phyloP scores from a whole-genome alignment of 169 alveolate species.

The Plasmodium relictum region DNA sequence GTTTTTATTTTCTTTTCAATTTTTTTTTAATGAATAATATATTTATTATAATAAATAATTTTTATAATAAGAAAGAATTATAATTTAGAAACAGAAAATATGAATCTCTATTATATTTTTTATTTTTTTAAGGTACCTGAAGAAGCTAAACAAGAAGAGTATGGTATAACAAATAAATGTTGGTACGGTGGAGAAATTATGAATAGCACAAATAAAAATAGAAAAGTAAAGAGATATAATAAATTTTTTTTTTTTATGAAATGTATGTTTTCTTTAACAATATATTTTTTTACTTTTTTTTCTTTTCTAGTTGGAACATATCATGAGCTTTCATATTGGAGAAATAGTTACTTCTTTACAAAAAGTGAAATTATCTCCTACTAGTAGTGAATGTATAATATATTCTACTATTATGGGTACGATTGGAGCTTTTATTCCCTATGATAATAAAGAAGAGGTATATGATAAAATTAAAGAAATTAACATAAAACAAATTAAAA shows the following conservation, averaged over 20 bases:
- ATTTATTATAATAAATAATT: no score
- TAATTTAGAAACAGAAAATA: no score
- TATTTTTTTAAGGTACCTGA: slow-evolving; percentile 58
- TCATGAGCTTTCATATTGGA: slow-evolving; percentile 95
- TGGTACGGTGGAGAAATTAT: slow-evolving; percentile 79
- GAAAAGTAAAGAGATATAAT: slow-evolving; percentile 40
- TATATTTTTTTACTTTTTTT: not conserved
- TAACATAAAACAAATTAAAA: not conserved
- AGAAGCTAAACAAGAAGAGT: slow-evolving; percentile 78
- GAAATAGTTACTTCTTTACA: slow-evolving; percentile 96
- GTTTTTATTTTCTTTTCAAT: no score
- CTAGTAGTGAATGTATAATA: slow-evolving; percentile 93
- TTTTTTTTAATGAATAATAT: no score
- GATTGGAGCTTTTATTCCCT: slow-evolving; percentile 96
- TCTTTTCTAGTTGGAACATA: slow-evolving; percentile 91
- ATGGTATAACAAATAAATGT: slow-evolving; percentile 76
- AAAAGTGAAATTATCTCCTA: slow-evolving; percentile 91
- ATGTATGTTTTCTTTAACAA: not conserved
- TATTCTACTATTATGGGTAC: slow-evolving; percentile 98
- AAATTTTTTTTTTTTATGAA: not conserved
- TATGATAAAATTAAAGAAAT: slow-evolving; percentile 1
- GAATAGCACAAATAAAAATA: slow-evolving; percentile 63
- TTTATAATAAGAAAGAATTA: no score
- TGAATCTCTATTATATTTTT: not conserved
- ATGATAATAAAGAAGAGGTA: slow-evolving; percentile 95